phyloP scores from a whole-genome alignment of 179 eudicot genomes.

The Camellia oleifera region DNA sequence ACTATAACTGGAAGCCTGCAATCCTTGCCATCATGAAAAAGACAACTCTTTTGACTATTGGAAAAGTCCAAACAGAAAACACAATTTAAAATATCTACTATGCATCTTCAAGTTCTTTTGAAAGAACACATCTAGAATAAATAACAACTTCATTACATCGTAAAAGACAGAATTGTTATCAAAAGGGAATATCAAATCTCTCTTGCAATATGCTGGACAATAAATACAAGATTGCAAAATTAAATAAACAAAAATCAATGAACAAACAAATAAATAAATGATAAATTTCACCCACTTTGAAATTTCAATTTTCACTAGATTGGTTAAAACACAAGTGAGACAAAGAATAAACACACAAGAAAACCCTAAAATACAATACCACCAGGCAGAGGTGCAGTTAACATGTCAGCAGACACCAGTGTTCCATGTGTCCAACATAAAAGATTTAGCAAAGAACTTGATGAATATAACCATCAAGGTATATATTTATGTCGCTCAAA shows the following conservation, averaged over 20 bases:
- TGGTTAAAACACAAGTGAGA: too few relatives aligned
- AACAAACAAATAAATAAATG: neutral
- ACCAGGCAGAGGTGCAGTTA: neutral
- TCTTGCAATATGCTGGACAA: neutral
- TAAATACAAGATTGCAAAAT: neutral
- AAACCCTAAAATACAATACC: neutral
- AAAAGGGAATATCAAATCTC: neutral
- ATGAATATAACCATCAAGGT: neutral
- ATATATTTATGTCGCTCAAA: neutral
- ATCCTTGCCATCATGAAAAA: neutral
- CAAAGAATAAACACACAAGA: neutral
- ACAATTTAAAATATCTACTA: neutral
- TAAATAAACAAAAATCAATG: neutral
- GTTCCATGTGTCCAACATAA: neutral
- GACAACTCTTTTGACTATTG: neutral
- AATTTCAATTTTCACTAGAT: neutral
- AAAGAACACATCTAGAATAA: neutral
- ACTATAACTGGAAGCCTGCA: neutral
- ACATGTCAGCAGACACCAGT: neutral
- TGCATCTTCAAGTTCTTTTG: neutral
- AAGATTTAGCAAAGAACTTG: neutral
- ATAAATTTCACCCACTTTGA: neutral
- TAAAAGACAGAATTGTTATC: neutral
- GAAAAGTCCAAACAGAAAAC: conserved; percentile 2
- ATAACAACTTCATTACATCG: neutral